Evolutionary conservation across 2,329 filamentous ascomycete genomes (phyloP).

Genomic region (Myriosclerotinia duriaeana): DNA sequence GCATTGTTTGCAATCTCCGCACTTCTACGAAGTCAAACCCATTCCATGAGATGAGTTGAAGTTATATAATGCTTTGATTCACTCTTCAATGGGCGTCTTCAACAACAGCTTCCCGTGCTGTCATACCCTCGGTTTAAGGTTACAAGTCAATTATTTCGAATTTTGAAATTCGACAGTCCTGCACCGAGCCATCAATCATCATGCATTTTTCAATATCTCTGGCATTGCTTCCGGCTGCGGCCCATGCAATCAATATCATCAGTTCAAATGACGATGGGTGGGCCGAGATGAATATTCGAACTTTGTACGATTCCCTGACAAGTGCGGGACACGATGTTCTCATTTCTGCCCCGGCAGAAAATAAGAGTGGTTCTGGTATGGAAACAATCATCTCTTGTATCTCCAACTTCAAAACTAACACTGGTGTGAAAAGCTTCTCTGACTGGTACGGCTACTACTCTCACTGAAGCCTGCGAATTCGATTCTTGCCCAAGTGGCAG

Average conservation of each 20-base stretch:
- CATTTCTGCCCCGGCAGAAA: constrained; percentile 9
- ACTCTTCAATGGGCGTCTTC: background rate
- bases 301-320: constrained; percentile 11
- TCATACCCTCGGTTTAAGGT: background rate
- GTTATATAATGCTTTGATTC: background rate
- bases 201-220: constrained; percentile 13
- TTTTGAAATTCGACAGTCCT: background rate
- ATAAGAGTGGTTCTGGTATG: constrained; percentile 13
- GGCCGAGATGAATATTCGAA: constrained; percentile 13
- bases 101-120: background rate
- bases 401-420: background rate
- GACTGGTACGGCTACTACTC: constrained; percentile 1
- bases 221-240: constrained; percentile 7
- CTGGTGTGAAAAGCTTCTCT: background rate
- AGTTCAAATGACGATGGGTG: constrained; percentile 7
- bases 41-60: background rate
- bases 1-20: constrained; percentile 10
- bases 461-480: constrained; percentile 1
- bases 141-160: background rate
- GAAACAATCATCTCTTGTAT: background rate
- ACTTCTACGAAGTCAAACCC: background rate
- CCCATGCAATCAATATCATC: constrained; percentile 4
- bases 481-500: constrained; percentile 17
- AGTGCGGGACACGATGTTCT: constrained; percentile 12
- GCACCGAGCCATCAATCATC: background rate